Percentiles rank a stretch among this genome's conserved stretches.
These are phyloP conservation scores for Venturia aucupariae DNA, from an alignment of 2,329 filamentous ascomycete genomes.

Conservation along the genomic window DNA sequence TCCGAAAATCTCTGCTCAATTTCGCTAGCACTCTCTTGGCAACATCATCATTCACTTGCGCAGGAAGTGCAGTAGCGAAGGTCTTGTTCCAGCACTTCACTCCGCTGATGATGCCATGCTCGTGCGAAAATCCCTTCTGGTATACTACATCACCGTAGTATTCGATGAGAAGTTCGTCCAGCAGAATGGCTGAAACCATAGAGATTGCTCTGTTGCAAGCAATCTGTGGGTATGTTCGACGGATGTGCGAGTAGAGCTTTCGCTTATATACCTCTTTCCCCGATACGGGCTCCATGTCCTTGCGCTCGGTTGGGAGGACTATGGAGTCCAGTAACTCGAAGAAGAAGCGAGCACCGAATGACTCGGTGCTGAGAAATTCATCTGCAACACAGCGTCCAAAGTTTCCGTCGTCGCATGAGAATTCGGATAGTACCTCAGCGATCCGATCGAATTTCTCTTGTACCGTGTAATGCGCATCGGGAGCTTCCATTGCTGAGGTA, in stretches of 20 bases:
- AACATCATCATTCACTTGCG: not conserved
- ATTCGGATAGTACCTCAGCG: not conserved
- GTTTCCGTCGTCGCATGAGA: not conserved
- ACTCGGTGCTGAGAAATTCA: not conserved
- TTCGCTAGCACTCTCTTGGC: not conserved
- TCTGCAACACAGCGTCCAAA: not conserved
- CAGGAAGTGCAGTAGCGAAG: not conserved
- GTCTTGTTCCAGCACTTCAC: not conserved
- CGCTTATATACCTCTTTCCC: not conserved
- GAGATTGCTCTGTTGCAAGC: conserved; percentile 9
- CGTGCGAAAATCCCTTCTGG: not conserved
- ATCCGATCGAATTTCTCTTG: not conserved
- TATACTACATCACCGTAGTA: not conserved
- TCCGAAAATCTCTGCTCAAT: not conserved
- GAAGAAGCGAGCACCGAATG: not conserved
- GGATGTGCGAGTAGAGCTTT: not conserved
- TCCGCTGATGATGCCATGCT: not conserved
- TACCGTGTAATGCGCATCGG: no score
- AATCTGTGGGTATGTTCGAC: not conserved
- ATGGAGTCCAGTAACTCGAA: not conserved
- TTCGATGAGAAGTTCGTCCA: conserved; percentile 2
- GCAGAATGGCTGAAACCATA: not conserved
- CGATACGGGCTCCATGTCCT: not conserved
- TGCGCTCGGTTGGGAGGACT: not conserved
- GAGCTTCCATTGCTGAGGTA: not conserved